Evolutionary conservation across 345 rosid genomes (phyloP).

Genomic region (Camelina hispida): DNA sequence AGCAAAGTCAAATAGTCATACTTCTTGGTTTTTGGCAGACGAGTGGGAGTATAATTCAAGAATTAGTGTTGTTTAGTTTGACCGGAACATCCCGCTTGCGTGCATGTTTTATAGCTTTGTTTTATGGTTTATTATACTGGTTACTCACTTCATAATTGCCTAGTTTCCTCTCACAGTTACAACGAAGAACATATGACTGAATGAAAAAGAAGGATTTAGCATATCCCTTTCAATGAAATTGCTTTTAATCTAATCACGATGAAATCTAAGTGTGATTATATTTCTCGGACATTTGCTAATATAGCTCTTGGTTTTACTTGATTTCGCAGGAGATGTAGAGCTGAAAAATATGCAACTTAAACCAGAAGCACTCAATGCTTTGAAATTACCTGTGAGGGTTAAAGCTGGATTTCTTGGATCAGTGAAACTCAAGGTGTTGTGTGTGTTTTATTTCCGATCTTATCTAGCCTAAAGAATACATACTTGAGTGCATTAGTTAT

Average conservation of each 20-base stretch:
- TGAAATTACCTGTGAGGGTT: constrained; percentile 95
- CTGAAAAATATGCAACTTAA: constrained; percentile 95
- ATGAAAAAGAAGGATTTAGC: background rate
- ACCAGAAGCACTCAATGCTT: constrained; percentile 97
- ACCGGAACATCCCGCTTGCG: background rate
- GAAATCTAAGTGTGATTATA: too few relatives aligned
- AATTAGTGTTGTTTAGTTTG: constrained; percentile 1
- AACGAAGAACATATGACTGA: constrained; percentile 16
- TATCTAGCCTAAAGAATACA: constrained; percentile 8
- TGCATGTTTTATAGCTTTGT: constrained; percentile 14
- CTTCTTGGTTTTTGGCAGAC: constrained; percentile 15
- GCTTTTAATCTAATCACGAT: background rate
- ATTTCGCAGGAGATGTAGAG: constrained; percentile 79
- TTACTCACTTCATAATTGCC: constrained; percentile 11
- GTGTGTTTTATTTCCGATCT: constrained; percentile 8
- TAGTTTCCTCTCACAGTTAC: constrained; percentile 15
- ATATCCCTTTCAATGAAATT: background rate
- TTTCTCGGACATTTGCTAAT: background rate
- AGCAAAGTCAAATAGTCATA: background rate
- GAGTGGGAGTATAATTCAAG: constrained; percentile 3
- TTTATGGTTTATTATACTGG: constrained; percentile 13
- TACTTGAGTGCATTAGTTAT: constrained; percentile 4
- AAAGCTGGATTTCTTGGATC: constrained; percentile 99
- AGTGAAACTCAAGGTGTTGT: constrained; percentile 89
- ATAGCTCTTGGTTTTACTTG: constrained; percentile 13